Percentiles rank a stretch among this genome's conserved stretches.
Evolutionary conservation across 2,329 filamentous ascomycete genomes (phyloP).

Genomic region (Fusarium albosuccineum): DNA sequence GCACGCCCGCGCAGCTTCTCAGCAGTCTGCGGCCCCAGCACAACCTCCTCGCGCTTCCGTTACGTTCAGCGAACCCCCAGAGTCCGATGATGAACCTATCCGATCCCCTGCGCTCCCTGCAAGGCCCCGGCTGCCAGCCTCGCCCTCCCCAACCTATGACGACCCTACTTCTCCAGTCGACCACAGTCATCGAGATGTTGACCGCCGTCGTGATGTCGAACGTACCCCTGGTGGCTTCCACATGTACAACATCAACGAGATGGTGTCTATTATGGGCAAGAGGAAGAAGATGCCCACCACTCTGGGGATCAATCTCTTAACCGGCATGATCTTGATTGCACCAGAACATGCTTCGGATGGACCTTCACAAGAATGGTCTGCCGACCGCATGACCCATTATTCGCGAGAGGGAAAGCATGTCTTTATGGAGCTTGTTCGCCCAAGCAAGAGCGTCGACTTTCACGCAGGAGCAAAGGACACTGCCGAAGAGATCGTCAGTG

Average conservation of each 20-base stretch:
- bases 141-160: conserved; percentile 41
- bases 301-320: conserved; percentile 90
- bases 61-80: conserved; percentile 44
- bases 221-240: conserved; percentile 85
- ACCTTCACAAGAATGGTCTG: conserved; percentile 90
- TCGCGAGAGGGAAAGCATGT: conserved; percentile 98
- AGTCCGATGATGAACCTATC: conserved; percentile 49
- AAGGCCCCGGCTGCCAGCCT: conserved; percentile 46
- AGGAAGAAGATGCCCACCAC: conserved; percentile 99
- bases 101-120: conserved; percentile 56
- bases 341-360: conserved; percentile 88
- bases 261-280: conserved; percentile 96
- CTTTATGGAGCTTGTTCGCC: conserved; percentile 91
- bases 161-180: conserved; percentile 38
- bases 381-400: conserved; percentile 96
- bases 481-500: conserved; percentile 90
- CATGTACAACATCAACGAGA: conserved; percentile 97
- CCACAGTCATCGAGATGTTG: conserved; percentile 31
- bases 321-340: conserved; percentile 89
- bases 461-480: conserved; percentile 98
- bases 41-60: conserved; percentile 46
- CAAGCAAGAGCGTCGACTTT: conserved; percentile 95
- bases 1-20: conserved; percentile 58
- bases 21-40: conserved; percentile 40
- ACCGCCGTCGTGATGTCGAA: conserved; percentile 51